phyloP scores from a whole-genome alignment of 2,329 filamentous ascomycete genomes.

The Trichoderma oligosporum region DNA sequence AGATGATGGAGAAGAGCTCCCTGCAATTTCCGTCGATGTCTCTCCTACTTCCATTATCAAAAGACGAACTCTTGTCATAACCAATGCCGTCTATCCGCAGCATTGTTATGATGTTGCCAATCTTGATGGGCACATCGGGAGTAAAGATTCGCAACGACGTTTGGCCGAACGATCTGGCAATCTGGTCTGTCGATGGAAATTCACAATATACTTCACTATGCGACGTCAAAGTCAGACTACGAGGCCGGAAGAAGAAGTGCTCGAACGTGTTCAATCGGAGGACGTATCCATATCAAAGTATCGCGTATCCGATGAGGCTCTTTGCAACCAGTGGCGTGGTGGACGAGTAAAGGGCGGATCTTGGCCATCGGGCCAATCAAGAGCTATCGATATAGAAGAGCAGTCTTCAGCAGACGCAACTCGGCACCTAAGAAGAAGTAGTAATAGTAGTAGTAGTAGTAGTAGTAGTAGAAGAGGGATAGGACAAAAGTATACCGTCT shows the following conservation, averaged over 20 bases:
- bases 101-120: constrained; percentile 28
- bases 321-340: constrained; percentile 36
- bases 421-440: neutral
- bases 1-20: constrained; percentile 28
- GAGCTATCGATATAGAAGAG: constrained; percentile 25
- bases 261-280: constrained; percentile 32
- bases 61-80: constrained; percentile 46
- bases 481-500: constrained; percentile 59
- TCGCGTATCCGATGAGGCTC: constrained; percentile 28
- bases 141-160: neutral
- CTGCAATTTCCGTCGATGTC: constrained; percentile 44
- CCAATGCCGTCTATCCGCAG: constrained; percentile 50
- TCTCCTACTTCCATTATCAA: constrained; percentile 35
- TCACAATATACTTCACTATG: constrained; percentile 28
- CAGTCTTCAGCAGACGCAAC: neutral
- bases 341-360: constrained; percentile 32
- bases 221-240: constrained; percentile 21
- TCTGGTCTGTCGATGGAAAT: constrained; percentile 53
- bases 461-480: neutral
- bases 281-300: constrained; percentile 33
- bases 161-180: constrained; percentile 25
- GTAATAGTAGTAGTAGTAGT: too few relatives aligned
- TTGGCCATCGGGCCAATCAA: constrained; percentile 25
- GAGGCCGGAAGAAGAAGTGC: constrained; percentile 35
- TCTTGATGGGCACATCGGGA: constrained; percentile 22